These are phyloP conservation scores for Scheffersomyces spartinae DNA, from an alignment of 805 yeast genomes.

Conservation along the genomic window DNA sequence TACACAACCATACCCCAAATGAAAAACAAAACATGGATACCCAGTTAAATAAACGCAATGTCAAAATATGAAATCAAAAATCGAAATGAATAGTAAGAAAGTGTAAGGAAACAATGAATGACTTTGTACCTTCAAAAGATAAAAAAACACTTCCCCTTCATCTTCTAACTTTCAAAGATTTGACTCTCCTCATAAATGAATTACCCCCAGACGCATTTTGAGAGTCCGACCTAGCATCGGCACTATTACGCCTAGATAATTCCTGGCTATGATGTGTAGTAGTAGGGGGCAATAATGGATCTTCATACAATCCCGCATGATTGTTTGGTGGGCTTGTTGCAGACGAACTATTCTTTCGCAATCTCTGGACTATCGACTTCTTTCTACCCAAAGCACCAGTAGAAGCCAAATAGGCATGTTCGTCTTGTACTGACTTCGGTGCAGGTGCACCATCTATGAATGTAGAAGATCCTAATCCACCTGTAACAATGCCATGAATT, in stretches of 20 bases:
- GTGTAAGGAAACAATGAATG: too few relatives aligned
- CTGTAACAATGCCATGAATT: constrained; percentile 76
- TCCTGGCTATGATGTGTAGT: constrained; percentile 7
- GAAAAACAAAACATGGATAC: too few relatives aligned
- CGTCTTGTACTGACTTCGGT: constrained; percentile 24
- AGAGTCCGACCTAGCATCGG: constrained; percentile 2
- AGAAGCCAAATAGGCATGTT: constrained; percentile 15
- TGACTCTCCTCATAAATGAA: constrained; percentile 72
- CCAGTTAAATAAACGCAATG: too few relatives aligned
- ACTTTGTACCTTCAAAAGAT: too few relatives aligned
- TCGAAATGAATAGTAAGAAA: too few relatives aligned
- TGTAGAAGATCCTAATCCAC: constrained; percentile 87
- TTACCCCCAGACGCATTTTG: constrained; percentile 15
- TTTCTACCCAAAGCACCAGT: constrained; percentile 56
- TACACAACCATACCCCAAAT: too few relatives aligned
- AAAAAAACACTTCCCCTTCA: constrained; percentile 10
- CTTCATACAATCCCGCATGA: constrained; percentile 5
- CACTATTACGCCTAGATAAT: constrained; percentile 8
- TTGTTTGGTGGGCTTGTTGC: constrained; percentile 4
- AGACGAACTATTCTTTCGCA: constrained; percentile 27
- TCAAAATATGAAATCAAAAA: too few relatives aligned
- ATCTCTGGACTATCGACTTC: constrained; percentile 68
- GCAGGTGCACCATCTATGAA: constrained; percentile 97
- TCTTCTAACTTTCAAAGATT: constrained; percentile 75
- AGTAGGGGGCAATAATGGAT: constrained; percentile 4